A percentile compares a stretch with the other conserved stretches of the same genome.
phyloP scores from a whole-genome alignment of 1,284 basidiomycete species.

The Cutaneotrichosporon sp. region DNA sequence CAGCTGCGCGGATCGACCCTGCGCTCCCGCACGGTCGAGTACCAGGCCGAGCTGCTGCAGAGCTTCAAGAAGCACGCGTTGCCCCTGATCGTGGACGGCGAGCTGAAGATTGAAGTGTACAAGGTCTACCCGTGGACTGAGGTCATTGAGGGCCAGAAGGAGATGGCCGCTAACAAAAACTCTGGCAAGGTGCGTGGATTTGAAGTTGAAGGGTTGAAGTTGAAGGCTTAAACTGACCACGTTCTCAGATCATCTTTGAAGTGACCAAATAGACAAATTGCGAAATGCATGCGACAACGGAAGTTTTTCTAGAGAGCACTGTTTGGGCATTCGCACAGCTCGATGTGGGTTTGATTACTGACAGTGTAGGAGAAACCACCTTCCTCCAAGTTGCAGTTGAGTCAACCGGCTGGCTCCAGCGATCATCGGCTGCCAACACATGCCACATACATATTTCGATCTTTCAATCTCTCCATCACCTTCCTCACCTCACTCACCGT shows the following conservation, averaged over 20 bases:
- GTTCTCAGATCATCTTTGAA: conserved; percentile 19
- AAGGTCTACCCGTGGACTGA: conserved; percentile 76
- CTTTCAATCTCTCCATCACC: too few relatives aligned
- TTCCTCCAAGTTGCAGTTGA: too few relatives aligned
- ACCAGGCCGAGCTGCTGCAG: conserved; percentile 72
- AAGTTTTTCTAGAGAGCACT: too few relatives aligned
- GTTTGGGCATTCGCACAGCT: too few relatives aligned
- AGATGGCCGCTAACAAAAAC: conserved; percentile 81
- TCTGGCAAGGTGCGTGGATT: conserved; percentile 52
- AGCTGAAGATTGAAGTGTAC: conserved; percentile 69
- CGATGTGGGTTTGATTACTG: too few relatives aligned
- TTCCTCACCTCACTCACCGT: neutral
- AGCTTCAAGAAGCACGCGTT: conserved; percentile 60
- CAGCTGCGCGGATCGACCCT: conserved; percentile 85
- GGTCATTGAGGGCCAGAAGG: conserved; percentile 75
- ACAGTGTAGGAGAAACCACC: too few relatives aligned
- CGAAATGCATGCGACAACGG: neutral
- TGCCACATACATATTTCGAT: too few relatives aligned
- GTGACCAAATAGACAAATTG: conserved; percentile 8
- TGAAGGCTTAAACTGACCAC: neutral
- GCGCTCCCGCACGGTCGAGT: conserved; percentile 68
- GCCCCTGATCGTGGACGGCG: conserved; percentile 59
- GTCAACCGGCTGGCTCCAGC: too few relatives aligned
- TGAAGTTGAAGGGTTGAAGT: neutral
- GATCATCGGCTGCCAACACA: too few relatives aligned